phyloP scores from a whole-genome alignment of 2,329 filamentous ascomycete species.

The Ambrosiella cleistominuta region DNA sequence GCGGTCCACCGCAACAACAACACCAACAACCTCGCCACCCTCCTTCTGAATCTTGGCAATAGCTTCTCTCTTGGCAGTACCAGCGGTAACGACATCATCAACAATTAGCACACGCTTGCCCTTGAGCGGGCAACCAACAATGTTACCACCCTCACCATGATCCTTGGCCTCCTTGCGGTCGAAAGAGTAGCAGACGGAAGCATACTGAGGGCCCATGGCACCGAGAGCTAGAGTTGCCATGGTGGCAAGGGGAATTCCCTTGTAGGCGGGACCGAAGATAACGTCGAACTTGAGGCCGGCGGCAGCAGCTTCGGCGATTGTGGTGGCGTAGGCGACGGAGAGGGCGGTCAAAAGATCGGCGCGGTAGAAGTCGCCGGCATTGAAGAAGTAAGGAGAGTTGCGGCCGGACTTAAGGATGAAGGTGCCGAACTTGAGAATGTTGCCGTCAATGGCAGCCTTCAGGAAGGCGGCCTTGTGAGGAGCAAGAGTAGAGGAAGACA shows the following conservation, averaged over 20 bases:
- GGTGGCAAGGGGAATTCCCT: constrained; percentile 82
- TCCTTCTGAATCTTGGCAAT: constrained; percentile 75
- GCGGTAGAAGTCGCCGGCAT: constrained; percentile 78
- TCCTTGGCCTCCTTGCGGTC: constrained; percentile 95
- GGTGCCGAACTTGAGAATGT: constrained; percentile 62
- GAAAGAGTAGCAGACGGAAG: constrained; percentile 64
- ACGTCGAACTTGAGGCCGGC: constrained; percentile 51
- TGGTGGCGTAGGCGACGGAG: constrained; percentile 60
- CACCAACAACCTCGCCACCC: constrained; percentile 69
- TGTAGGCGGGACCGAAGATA: constrained; percentile 89
- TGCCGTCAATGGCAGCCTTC: constrained; percentile 46
- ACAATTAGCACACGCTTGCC: constrained; percentile 79
- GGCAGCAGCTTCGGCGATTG: constrained; percentile 33
- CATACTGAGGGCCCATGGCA: constrained; percentile 49
- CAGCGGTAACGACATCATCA: constrained; percentile 92
- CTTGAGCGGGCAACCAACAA: constrained; percentile 72
- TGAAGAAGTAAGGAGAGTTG: constrained; percentile 92
- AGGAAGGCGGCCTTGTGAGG: constrained; percentile 60
- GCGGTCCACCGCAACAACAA: constrained; percentile 75
- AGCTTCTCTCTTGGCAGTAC: constrained; percentile 83
- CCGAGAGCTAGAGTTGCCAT: constrained; percentile 60
- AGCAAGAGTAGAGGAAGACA: constrained; percentile 28
- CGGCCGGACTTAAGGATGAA: constrained; percentile 89
- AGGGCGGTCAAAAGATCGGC: constrained; percentile 62
- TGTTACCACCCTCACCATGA: constrained; percentile 85